Conservation (phyloP, 208 protist species). For the Crithidia thermophila region DNA sequence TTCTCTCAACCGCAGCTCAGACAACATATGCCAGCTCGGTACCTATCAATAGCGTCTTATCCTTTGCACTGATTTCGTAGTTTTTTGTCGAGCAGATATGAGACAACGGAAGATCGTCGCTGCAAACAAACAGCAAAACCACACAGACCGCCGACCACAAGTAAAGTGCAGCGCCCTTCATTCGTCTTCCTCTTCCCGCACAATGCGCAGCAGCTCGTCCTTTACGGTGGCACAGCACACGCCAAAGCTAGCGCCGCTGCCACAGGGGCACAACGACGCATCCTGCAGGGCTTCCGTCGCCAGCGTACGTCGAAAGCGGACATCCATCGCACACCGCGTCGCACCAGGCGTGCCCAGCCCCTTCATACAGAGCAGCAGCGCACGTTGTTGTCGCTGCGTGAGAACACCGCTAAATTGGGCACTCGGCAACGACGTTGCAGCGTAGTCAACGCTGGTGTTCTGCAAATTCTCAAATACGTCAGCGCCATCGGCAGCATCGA, state of each 20-base stretch:
- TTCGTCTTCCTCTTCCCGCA: not conserved
- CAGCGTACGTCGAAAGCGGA: slow-evolving; percentile 33
- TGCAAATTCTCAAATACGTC: no score
- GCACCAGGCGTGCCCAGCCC: slow-evolving; percentile 42
- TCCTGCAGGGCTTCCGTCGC: slow-evolving; percentile 16
- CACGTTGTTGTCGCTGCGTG: slow-evolving; percentile 14
- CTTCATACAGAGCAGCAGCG: slow-evolving; percentile 34
- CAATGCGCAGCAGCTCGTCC: slow-evolving; percentile 26
- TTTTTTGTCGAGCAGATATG: no score
- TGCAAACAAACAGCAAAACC: no score
- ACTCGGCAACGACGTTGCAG: not conserved
- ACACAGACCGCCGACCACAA: no score
- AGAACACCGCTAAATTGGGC: not conserved
- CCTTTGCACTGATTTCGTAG: no score
- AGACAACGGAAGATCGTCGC: no score
- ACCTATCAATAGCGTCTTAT: no score
- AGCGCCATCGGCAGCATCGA: no score
- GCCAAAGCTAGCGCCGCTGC: slow-evolving; percentile 46
- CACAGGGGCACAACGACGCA: slow-evolving; percentile 39
- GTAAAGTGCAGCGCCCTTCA: no score
- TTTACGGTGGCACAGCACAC: slow-evolving; percentile 51
- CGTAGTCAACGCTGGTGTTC: no score
- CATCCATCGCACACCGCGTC: slow-evolving; percentile 53
- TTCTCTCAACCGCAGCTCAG: no score
- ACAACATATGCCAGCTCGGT: no score